Base-by-base conservation (phyloP, 148 eudicot species). In the Fagopyrum esculentum region DNA sequence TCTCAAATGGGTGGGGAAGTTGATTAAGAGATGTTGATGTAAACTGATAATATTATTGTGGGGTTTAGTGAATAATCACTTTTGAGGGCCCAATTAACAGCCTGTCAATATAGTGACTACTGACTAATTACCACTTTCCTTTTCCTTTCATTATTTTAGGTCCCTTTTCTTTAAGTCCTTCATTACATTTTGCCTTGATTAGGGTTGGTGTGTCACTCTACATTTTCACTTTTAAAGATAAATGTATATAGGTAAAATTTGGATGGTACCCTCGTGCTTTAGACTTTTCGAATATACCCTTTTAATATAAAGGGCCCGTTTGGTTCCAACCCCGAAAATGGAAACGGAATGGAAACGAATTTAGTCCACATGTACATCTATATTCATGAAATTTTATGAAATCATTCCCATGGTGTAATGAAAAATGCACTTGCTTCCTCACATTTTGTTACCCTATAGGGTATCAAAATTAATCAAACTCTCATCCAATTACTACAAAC, bases 1-100 rank as follows among this genome's bases (percentile, higher is more conserved):
- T 0, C 47, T 66, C 46, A 66, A 66, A 43, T 43, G 3, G 16
- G 71, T 66, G 71, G 71, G 47, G 71, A 10, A 5, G 16, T 35
- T 64, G 69, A 64, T 59, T 64, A 64, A 4, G 69, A 35, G 44
- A 64, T 9, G 69, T 66, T 66, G 71, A 66, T 66, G 47, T 66
- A 35, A 66, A 66, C 71, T 66, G 47, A 35, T 66, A 35, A 46
- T 43, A 35, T 66, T 43, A 35, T 66, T 66, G 71, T 66, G 47
- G 71, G 71, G 71, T 43, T 66, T 9, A 40, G 12, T 66, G 45
- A 35, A 66, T 35, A 64, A 30, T 66, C 71, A 66, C 71, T 66
- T 66, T 66, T 66, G 45, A 40, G 71, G 71, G 47, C 43, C 71
- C 71, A 59, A 19, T n/a, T 19, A 17, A 59, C 64, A 59, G 22